A percentile compares a stretch with the other conserved stretches of the same genome.
These are phyloP conservation scores for Kazachstania sp. DNA, from an alignment of 1,139 yeast species.

Conservation along the genomic window DNA sequence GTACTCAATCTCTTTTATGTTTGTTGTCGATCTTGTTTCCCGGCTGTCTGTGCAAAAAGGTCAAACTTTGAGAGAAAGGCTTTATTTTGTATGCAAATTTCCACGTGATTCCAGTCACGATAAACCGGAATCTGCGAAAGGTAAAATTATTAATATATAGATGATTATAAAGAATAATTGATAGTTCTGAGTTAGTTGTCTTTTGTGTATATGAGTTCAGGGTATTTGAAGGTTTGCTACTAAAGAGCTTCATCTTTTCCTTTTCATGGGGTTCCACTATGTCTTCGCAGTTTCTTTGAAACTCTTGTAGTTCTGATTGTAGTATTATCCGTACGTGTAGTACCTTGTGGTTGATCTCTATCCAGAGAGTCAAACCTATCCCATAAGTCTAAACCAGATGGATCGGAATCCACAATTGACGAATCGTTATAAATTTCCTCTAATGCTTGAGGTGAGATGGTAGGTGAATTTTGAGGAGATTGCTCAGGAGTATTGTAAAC, in stretches of 20 bases:
- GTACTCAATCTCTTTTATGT: background rate
- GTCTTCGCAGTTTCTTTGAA: background rate
- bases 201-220: no score
- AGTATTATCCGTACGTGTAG: conserved; percentile 1
- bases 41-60: no score
- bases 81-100: background rate
- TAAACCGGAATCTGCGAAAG: background rate
- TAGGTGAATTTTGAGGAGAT: background rate
- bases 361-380: background rate
- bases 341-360: background rate
- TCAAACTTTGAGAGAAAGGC: background rate
- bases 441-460: background rate
- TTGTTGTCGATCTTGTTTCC: no score
- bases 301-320: conserved; percentile 2
- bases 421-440: background rate
- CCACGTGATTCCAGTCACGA: background rate
- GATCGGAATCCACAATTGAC: background rate
- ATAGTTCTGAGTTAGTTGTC: no score
- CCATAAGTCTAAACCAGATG: background rate
- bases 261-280: background rate
- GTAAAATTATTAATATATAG: background rate
- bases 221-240: no score
- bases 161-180: background rate
- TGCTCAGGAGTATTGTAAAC: conserved; percentile 1
- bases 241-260: background rate